A percentile compares a stretch with the other conserved stretches of the same genome.
phyloP scores from a whole-genome alignment of 2,329 filamentous ascomycete genomes.

The Tolypocladium guangdongense region DNA sequence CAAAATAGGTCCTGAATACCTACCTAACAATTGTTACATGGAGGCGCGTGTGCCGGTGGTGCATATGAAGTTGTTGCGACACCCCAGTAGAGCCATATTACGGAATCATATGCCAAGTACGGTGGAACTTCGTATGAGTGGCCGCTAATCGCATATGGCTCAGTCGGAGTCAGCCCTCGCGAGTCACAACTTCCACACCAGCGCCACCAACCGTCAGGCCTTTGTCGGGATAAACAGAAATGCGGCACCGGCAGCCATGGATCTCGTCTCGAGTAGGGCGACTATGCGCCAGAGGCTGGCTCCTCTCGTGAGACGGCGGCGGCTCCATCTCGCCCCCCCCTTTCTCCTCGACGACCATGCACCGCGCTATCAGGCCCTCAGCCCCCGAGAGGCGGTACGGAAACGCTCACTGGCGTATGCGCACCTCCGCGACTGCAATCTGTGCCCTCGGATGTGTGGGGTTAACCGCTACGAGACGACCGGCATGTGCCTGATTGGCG shows the following conservation, averaged over 20 bases:
- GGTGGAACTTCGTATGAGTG: too few relatives aligned
- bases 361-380: conserved; percentile 60
- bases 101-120: too few relatives aligned
- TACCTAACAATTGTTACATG: too few relatives aligned
- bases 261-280: neutral
- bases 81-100: too few relatives aligned
- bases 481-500: conserved; percentile 67
- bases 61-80: too few relatives aligned
- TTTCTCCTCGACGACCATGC: conserved; percentile 68
- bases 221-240: neutral
- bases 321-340: conserved; percentile 45
- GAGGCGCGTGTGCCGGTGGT: too few relatives aligned
- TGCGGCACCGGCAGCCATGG: neutral
- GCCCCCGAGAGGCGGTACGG: conserved; percentile 55
- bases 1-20: too few relatives aligned
- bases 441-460: conserved; percentile 66
- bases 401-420: conserved; percentile 66
- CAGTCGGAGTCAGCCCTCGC: neutral
- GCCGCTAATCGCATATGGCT: neutral
- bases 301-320: neutral
- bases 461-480: conserved; percentile 74
- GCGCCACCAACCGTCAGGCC: neutral
- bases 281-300: neutral
- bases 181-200: neutral
- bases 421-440: conserved; percentile 68